Percentiles rank a stretch among this genome's conserved stretches.
Evolutionary conservation across 306 rosid genomes (phyloP).

Genomic region (Cicer cuneatum): DNA sequence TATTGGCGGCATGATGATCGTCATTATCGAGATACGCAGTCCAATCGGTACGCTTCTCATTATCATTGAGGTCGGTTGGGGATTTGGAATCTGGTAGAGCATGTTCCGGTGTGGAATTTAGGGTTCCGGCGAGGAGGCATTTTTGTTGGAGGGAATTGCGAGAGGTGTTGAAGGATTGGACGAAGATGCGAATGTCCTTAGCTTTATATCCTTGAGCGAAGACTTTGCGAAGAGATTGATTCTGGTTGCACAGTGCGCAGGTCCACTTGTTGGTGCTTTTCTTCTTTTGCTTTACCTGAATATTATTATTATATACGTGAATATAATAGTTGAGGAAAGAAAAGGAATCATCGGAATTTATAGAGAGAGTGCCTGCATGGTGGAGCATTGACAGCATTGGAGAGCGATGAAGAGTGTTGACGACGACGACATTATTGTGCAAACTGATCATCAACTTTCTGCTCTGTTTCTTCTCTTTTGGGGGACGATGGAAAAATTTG

Average conservation of each 20-base stretch:
- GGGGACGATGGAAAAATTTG: not conserved
- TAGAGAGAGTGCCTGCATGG: slow-evolving; percentile 69
- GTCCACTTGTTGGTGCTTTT: slow-evolving; percentile 74
- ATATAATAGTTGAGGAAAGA: not conserved
- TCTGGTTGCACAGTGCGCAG: slow-evolving; percentile 81
- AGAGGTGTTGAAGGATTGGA: slow-evolving; percentile 84
- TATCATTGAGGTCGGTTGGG: not conserved
- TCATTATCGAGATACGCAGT: slow-evolving; percentile 63
- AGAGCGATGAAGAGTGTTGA: slow-evolving; percentile 75
- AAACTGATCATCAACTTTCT: too few species aligned
- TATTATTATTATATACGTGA: not conserved
- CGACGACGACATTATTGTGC: slow-evolving; percentile 50
- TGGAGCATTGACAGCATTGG: slow-evolving; percentile 84
- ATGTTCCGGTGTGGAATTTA: not conserved
- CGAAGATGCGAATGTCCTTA: slow-evolving; percentile 71
- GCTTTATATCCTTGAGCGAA: slow-evolving; percentile 81
- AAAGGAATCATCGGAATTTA: too few species aligned
- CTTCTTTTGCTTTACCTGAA: slow-evolving; percentile 85
- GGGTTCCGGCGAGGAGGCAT: slow-evolving; percentile 41
- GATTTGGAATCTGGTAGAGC: not conserved
- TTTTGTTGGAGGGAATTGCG: slow-evolving; percentile 49
- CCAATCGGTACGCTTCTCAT: slow-evolving; percentile 64
- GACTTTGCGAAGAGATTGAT: slow-evolving; percentile 74
- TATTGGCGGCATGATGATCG: slow-evolving; percentile 9
- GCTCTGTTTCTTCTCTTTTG: not conserved